Base-by-base conservation (phyloP, 805 yeast genomes). In the Metschnikowia vanudenii region DNA sequence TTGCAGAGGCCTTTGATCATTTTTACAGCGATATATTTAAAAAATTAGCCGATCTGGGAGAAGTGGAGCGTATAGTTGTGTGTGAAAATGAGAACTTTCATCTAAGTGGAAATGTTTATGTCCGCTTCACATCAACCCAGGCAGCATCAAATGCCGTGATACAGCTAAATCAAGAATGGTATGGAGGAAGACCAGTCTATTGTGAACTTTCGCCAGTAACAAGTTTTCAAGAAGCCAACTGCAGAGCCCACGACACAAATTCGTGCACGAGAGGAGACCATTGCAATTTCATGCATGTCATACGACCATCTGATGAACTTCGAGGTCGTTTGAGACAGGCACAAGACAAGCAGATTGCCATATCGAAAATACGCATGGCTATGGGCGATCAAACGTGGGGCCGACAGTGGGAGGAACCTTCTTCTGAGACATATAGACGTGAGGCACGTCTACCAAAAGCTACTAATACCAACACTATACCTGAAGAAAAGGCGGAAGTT, bases 251-350 rank as follows among this genome's bases (percentile, higher is more conserved):
- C 58, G 88, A 83, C 32, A 65, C 72, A 2, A 65, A 73, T 19
- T 69, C 68, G 12, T 91, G 98, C 61, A 78, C 75, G n/a, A 76
- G 97, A 60, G 92, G 90, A 2, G 86, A 83, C 28, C 77, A 79
- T 58, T 91, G 98, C 66, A 91, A 91, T 64, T 90, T 87, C 64
- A 85, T 89, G 78, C 98, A 91, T 63, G 75, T 84, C 2, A 73
- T 82, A 55, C 65, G 74, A 32, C 88, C 95, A 0, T 60, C 78
- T 2, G 58, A 58, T 6, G 69, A 63, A 12, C 59, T 82, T 24
- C 62, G 72, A 38, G 60, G 55, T 4, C 73, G 68, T 12, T 64
- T 87, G 45, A 57, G 56, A 39, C 54, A 55, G 30, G 61, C 74
- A 3, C 78, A 73, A 53, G 66, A 64, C 17, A 74, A 71, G 53